phyloP scores from a whole-genome alignment of 176 grass and related monocot genomes.

The Pontederia paniculata region DNA sequence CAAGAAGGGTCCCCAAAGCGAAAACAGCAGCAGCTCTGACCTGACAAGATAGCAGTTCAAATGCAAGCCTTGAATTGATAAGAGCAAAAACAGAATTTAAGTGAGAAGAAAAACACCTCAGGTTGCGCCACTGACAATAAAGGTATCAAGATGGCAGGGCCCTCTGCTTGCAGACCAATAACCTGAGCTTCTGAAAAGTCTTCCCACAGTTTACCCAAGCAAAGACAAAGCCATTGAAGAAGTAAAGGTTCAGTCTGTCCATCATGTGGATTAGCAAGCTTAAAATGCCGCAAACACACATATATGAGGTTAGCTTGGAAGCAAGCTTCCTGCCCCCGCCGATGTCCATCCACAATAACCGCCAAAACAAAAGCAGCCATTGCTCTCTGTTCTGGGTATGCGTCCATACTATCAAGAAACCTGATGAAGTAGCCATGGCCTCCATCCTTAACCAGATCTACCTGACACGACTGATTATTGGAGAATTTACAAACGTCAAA shows the following conservation, averaged over 20 bases:
- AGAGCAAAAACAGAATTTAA: neutral
- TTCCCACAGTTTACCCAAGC: constrained; percentile 96
- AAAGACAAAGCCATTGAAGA: constrained; percentile 97
- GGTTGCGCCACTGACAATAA: constrained; percentile 74
- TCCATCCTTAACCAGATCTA: constrained; percentile 93
- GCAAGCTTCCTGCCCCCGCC: constrained; percentile 77
- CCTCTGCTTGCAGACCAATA: constrained; percentile 46
- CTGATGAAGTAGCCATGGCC: constrained; percentile 89
- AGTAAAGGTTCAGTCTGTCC: constrained; percentile 71
- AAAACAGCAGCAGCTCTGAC: constrained; percentile 94
- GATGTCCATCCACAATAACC: constrained; percentile 87
- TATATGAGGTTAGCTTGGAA: constrained; percentile 59
- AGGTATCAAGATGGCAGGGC: constrained; percentile 36
- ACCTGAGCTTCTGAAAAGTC: constrained; percentile 80
- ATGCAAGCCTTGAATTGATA: neutral
- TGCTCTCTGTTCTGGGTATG: constrained; percentile 84
- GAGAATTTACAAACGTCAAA: too few species aligned
- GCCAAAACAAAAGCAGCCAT: constrained; percentile 97
- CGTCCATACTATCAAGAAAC: constrained; percentile 89
- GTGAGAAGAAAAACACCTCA: constrained; percentile 43
- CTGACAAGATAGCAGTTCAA: constrained; percentile 32
- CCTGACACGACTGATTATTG: constrained; percentile 72
- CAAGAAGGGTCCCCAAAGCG: constrained; percentile 82
- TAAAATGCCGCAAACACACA: constrained; percentile 76
- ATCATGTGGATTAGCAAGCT: constrained; percentile 48